Base-by-base conservation (phyloP, 2,329 filamentous ascomycete genomes). In the Pezicula neosporulosa region DNA sequence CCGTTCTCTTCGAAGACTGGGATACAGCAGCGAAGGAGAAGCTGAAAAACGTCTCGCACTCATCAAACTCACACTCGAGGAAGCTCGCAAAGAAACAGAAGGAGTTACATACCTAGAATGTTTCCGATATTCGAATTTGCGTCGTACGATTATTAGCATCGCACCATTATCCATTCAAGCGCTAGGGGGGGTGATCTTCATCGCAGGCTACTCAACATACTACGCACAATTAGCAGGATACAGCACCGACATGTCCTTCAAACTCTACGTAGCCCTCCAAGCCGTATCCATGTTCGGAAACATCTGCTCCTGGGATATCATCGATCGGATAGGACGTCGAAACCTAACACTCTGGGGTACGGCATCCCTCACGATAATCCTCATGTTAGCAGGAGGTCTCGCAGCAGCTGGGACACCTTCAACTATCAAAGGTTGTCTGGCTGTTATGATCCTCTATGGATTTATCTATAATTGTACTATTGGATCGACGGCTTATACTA, bases 131-230 rank as follows among this genome's bases (percentile, higher is more conserved):
- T 48, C 48, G 10, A 51, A 54, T 27, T 36, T 54, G 9, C 52
- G 52, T 10, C 43, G 52, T n/a, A 51, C 52, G 27, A 51, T 54
- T 16, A 51, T 54, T 43, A 41, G 41, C 10, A 51, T 54, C 38
- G 43, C 49, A 41, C 48, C 49, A 7, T 55, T 59, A 43, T 37
- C 51, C 9, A 53, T 57, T 15, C 55, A 59, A 50, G 50, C 52
- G 43, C 55, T 59, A 47, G 54, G 56, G 6, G 58, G 58, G 21
- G 44, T 60, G 9, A 55, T 54, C 16, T 60, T 60, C 49, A 53
- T 60, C 41, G 35, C 44, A 27, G 55, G 46, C 21, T 75, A 75
- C 53, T 60, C 61, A n/a, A 73, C 71, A 2, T 75, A 44, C 15
- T 44, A 44, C 27, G 42, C 42, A 3, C 42, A 44, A 30, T 21